These are phyloP conservation scores for Salpingoeca rosetta DNA, from an alignment of 78 protist genomes.

Conservation along the genomic window DNA sequence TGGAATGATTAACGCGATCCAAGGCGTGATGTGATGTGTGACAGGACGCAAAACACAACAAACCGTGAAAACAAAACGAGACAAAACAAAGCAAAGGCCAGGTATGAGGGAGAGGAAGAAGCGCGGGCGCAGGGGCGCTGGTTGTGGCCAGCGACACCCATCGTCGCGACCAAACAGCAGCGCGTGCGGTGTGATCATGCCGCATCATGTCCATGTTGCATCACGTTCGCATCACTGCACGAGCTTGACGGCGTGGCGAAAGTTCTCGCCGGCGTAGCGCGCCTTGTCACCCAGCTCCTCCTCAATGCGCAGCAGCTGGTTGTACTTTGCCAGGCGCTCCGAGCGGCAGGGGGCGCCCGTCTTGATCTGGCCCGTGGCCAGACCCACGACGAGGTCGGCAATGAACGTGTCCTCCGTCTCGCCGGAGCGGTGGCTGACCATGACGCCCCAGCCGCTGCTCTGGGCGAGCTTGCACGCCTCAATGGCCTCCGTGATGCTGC, in stretches of 20 bases:
- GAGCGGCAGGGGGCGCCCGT: slow-evolving; percentile 99
- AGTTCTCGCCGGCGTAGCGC: slow-evolving; percentile 20
- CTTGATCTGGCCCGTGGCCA: slow-evolving; percentile 97
- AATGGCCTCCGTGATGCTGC: slow-evolving; percentile 81
- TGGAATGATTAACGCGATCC: too few species aligned
- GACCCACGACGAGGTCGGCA: slow-evolving; percentile 97
- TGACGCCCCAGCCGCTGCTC: slow-evolving; percentile 86
- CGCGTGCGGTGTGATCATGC: too few species aligned
- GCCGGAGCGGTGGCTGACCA: slow-evolving; percentile 96
- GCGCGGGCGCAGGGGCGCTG: too few species aligned
- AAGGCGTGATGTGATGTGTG: too few species aligned
- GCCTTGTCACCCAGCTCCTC: slow-evolving; percentile 53
- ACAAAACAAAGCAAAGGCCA: too few species aligned
- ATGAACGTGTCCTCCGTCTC: slow-evolving; percentile 97
- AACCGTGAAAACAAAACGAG: too few species aligned
- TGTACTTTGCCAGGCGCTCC: slow-evolving; percentile 97
- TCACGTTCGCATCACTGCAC: too few species aligned
- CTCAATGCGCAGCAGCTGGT: slow-evolving; percentile 94
- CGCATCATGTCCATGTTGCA: too few species aligned
- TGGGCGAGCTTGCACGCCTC: slow-evolving; percentile 65
- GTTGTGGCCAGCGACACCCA: too few species aligned
- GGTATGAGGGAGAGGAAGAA: too few species aligned
- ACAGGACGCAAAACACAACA: too few species aligned
- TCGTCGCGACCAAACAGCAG: too few species aligned
- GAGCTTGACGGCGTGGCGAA: not conserved